Percentiles rank a stretch among this genome's conserved stretches.
Conservation (phyloP, 2,329 filamentous ascomycete genomes). For the Alternaria hordeiaustralica region DNA sequence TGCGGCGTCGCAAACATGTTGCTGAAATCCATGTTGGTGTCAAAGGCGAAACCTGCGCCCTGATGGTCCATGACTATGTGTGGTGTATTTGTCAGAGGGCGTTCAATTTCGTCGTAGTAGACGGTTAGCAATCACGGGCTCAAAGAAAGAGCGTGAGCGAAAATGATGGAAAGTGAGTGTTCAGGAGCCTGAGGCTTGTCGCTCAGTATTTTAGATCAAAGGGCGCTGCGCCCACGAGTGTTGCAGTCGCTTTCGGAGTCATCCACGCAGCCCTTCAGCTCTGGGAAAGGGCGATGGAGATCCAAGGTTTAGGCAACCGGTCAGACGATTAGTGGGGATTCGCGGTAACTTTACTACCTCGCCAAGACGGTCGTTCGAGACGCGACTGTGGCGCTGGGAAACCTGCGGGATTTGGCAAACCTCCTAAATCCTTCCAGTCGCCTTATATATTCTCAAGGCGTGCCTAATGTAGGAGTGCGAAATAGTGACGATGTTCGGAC, state of each 20-base stretch:
- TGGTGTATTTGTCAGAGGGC: slow-evolving; percentile 29
- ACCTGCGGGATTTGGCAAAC: neutral
- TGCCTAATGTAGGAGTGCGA: neutral
- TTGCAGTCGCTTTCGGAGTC: slow-evolving; percentile 19
- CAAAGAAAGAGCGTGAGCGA: slow-evolving; percentile 26
- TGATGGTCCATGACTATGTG: slow-evolving; percentile 30
- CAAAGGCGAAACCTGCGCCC: slow-evolving; percentile 42
- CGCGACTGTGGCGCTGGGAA: neutral
- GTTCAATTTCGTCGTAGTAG: slow-evolving; percentile 10
- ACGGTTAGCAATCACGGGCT: slow-evolving; percentile 29
- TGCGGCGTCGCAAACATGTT: slow-evolving; percentile 33
- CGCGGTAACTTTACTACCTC: slow-evolving; percentile 7
- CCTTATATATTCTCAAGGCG: neutral
- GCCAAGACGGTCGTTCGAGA: slow-evolving; percentile 10
- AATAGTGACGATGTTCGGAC: neutral
- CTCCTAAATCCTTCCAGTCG: neutral
- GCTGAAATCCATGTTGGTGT: slow-evolving; percentile 40
- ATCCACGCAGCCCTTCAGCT: slow-evolving; percentile 24
- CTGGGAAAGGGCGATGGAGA: slow-evolving; percentile 20
- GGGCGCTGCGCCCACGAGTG: slow-evolving; percentile 22
- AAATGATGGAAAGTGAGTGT: slow-evolving; percentile 39
- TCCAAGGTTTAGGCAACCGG: slow-evolving; percentile 21
- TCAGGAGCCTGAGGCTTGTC: slow-evolving; percentile 40
- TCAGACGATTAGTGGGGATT: slow-evolving; percentile 20
- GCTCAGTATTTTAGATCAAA: slow-evolving; percentile 34